Evolutionary conservation across 306 rosid genomes (phyloP).

Genomic region (Castanospermum australe): DNA sequence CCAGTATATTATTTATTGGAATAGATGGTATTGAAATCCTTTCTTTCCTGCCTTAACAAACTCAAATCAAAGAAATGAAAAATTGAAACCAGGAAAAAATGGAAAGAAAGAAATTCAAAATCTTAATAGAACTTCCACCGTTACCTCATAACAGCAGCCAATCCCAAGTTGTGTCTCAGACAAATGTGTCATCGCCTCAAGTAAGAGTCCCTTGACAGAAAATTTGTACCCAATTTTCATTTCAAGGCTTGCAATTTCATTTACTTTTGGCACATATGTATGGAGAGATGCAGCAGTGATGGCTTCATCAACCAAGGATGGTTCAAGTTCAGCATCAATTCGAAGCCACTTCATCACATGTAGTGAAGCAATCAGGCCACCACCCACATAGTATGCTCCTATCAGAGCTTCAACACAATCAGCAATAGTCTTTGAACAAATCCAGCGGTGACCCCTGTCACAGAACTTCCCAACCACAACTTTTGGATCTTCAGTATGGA

Average conservation of each 20-base stretch:
- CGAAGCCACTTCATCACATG: constrained; percentile 86
- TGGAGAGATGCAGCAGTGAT: constrained; percentile 64
- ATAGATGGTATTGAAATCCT: neutral
- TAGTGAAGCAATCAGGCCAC: constrained; percentile 77
- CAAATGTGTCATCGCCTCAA: constrained; percentile 80
- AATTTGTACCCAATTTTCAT: constrained; percentile 67
- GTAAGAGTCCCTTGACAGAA: constrained; percentile 78
- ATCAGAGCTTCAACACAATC: constrained; percentile 95
- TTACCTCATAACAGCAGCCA: constrained; percentile 83
- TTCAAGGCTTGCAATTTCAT: constrained; percentile 67
- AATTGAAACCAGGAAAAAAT: neutral
- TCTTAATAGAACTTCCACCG: neutral
- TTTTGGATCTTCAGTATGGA: constrained; percentile 70
- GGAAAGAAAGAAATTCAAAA: neutral
- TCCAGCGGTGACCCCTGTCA: constrained; percentile 91
- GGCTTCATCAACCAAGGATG: constrained; percentile 63
- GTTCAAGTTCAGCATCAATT: constrained; percentile 69
- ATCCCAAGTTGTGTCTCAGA: constrained; percentile 59
- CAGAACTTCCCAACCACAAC: constrained; percentile 78
- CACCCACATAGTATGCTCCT: constrained; percentile 83
- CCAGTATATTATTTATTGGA: neutral
- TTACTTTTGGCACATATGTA: constrained; percentile 47
- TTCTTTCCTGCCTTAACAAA: neutral
- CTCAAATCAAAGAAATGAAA: neutral
- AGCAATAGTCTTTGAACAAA: constrained; percentile 82